Percentiles rank a stretch among this genome's conserved stretches.
These are phyloP conservation scores for Echium plantagineum DNA, from an alignment of 257 asterid species.

Conservation along the genomic window DNA sequence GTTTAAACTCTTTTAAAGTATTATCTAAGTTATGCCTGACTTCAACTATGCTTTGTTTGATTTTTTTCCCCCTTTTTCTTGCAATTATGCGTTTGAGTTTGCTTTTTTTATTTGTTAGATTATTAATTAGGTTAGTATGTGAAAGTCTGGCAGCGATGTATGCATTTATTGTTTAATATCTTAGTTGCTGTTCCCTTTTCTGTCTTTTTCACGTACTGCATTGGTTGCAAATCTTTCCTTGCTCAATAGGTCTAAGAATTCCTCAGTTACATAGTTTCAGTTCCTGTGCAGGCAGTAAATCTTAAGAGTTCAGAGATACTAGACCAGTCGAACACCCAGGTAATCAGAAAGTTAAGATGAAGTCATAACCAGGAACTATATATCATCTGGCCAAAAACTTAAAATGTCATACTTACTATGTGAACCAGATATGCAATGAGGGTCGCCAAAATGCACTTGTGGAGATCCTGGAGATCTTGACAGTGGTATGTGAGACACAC, in stretches of 20 bases:
- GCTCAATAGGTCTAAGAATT: neutral
- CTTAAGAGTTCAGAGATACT: constrained; percentile 82
- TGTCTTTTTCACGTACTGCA: neutral
- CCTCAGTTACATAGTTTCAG: constrained; percentile 15
- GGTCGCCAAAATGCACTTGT: constrained; percentile 81
- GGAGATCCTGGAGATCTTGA: constrained; percentile 67
- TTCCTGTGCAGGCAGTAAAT: constrained; percentile 79
- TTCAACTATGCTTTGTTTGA: too few relatives aligned
- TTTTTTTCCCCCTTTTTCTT: too few relatives aligned
- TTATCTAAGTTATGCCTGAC: too few relatives aligned
- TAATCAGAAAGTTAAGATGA: constrained; percentile 13
- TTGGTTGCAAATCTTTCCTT: neutral
- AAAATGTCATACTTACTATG: constrained; percentile 15
- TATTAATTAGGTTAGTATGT: too few relatives aligned
- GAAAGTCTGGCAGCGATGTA: neutral
- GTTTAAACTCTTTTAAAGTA: too few relatives aligned
- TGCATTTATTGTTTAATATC: neutral
- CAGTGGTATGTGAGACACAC: constrained; percentile 82
- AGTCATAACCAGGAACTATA: neutral
- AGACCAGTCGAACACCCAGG: constrained; percentile 72
- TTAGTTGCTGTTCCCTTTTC: neutral
- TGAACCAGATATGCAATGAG: constrained; percentile 69
- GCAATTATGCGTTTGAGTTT: neutral
- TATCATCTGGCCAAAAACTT: constrained; percentile 7
- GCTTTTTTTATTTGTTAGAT: neutral